Percentiles rank a stretch among this genome's conserved stretches.
Evolutionary conservation across 108 stramenopile species (phyloP).

Genomic region (Cylindrotheca fusiformis): DNA sequence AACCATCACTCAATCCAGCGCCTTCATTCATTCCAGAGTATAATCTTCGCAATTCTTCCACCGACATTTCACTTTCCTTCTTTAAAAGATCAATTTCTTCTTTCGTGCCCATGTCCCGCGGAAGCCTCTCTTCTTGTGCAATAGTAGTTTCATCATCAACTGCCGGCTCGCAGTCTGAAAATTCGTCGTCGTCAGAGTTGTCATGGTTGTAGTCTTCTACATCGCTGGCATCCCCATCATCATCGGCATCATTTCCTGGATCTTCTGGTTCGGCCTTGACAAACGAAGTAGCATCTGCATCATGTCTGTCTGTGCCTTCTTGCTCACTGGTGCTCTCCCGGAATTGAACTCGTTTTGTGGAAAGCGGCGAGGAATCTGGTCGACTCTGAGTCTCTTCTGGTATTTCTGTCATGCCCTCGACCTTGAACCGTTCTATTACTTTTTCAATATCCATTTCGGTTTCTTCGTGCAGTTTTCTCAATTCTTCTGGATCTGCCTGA

Average conservation of each 20-base stretch:
- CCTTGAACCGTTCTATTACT: slow-evolving; percentile 39
- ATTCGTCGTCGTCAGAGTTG: slow-evolving; percentile 30
- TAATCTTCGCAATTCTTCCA: slow-evolving; percentile 61
- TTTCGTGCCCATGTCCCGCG: slow-evolving; percentile 55
- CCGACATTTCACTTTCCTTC: slow-evolving; percentile 60
- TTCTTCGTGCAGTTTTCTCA: slow-evolving; percentile 56
- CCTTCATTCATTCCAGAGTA: slow-evolving; percentile 27
- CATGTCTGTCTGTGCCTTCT: background rate
- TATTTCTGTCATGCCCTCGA: slow-evolving; percentile 22
- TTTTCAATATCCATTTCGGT: slow-evolving; percentile 46
- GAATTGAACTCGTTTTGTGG: too few species aligned
- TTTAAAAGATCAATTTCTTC: slow-evolving; percentile 59
- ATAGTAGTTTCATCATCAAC: slow-evolving; percentile 77
- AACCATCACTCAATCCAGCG: too few species aligned
- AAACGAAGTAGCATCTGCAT: background rate
- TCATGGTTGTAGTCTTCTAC: slow-evolving; percentile 40
- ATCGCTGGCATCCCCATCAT: slow-evolving; percentile 60
- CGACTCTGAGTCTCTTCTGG: background rate
- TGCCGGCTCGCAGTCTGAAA: slow-evolving; percentile 34
- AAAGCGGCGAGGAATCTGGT: too few species aligned
- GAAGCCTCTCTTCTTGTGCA: slow-evolving; percentile 56
- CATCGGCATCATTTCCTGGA: slow-evolving; percentile 50
- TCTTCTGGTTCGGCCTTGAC: too few species aligned
- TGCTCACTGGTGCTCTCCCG: background rate
- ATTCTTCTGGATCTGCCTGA: slow-evolving; percentile 40